A percentile compares a stretch with the other conserved stretches of the same genome.
Evolutionary conservation across 75 land plant species (phyloP).

Genomic region (Isoetes taiwanensis): DNA sequence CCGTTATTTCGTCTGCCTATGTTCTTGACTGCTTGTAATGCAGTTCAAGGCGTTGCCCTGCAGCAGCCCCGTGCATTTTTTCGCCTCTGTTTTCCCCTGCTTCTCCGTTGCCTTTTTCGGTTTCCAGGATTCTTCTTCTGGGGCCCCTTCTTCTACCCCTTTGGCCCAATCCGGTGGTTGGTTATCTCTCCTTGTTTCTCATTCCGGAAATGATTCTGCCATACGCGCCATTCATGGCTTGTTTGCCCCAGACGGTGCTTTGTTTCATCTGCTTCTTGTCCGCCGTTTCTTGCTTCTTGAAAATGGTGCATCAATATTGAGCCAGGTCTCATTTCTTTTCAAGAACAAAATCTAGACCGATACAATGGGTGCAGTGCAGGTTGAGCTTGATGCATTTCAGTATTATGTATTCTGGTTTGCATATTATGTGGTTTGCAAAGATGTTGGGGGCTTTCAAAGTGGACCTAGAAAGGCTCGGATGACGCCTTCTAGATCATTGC

Average conservation of each 20-base stretch:
- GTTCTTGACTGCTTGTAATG: too few species aligned
- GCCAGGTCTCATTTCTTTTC: slow-evolving; percentile 41
- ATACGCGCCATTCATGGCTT: slow-evolving; percentile 40
- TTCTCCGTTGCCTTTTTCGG: slow-evolving; percentile 64
- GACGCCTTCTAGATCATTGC: slow-evolving; percentile 10
- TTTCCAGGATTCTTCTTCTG: slow-evolving; percentile 35
- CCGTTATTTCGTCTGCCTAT: too few species aligned
- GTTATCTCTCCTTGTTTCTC: slow-evolving; percentile 35
- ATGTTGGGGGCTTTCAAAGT: slow-evolving; percentile 10
- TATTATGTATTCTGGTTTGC: slow-evolving; percentile 95
- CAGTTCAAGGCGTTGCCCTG: too few species aligned
- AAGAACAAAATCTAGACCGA: slow-evolving; percentile 39
- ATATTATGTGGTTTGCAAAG: slow-evolving; percentile 73
- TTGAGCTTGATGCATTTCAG: slow-evolving; percentile 69
- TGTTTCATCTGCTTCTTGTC: slow-evolving; percentile 42
- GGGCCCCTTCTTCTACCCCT: slow-evolving; percentile 7
- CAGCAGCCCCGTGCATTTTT: slow-evolving; percentile 41
- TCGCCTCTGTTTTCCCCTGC: slow-evolving; percentile 51
- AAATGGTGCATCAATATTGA: slow-evolving; percentile 22
- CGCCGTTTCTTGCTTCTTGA: slow-evolving; percentile 24
- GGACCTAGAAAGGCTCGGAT: background rate
- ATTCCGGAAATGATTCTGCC: slow-evolving; percentile 22
- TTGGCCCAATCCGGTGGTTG: slow-evolving; percentile 25
- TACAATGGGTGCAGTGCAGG: slow-evolving; percentile 23
- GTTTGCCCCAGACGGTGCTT: slow-evolving; percentile 41